A percentile compares a stretch with the other conserved stretches of the same genome.
These are phyloP conservation scores for Colletotrichum musae DNA, from an alignment of 2,329 filamentous ascomycete species.

Conservation along the genomic window DNA sequence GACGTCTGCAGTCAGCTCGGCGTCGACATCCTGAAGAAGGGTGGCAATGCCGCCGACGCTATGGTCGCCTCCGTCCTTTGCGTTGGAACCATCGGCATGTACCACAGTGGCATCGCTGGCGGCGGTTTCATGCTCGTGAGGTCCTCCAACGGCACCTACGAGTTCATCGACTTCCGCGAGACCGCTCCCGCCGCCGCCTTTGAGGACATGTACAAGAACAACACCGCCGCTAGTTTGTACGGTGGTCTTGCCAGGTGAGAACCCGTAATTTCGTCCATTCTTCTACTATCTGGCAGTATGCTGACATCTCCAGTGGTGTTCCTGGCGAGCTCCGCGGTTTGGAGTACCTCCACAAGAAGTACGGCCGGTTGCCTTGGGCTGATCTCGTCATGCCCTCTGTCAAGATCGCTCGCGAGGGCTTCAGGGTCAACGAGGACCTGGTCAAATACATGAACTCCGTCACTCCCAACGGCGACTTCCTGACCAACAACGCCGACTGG, in stretches of 20 bases:
- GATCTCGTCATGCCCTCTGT: conserved; percentile 79
- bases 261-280: conserved; percentile 18
- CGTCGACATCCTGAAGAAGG: conserved; percentile 67
- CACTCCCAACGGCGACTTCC: conserved; percentile 68
- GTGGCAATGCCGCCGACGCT: conserved; percentile 78
- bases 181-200: conserved; percentile 84
- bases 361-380: conserved; percentile 76
- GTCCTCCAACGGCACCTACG: conserved; percentile 75
- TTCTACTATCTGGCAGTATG: not conserved
- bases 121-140: conserved; percentile 86
- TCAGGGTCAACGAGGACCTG: conserved; percentile 79
- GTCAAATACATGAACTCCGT: conserved; percentile 76
- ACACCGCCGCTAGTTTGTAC: conserved; percentile 73
- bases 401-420: conserved; percentile 79
- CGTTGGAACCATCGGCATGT: conserved; percentile 75
- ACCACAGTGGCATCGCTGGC: conserved; percentile 80
- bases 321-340: conserved; percentile 81
- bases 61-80: conserved; percentile 76
- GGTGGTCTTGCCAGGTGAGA: conserved; percentile 81
- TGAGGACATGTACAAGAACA: conserved; percentile 85
- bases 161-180: conserved; percentile 89
- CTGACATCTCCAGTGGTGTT: conserved; percentile 64
- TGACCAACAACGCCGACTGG: conserved; percentile 81
- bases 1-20: conserved; percentile 73
- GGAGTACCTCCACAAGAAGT: conserved; percentile 79